Conservation (phyloP, 805 yeast genomes). For the Kazachstania psychrophila region DNA sequence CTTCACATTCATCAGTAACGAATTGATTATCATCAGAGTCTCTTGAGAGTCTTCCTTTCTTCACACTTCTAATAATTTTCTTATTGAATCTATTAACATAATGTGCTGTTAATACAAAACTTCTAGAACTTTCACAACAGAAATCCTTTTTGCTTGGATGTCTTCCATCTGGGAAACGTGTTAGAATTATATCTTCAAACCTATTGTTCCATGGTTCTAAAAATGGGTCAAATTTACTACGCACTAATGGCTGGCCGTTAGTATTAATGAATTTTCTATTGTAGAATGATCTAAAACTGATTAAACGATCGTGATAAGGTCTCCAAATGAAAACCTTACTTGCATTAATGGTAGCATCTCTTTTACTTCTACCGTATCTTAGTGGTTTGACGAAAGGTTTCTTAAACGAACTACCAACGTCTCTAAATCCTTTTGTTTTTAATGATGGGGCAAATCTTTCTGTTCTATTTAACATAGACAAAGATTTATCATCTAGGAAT, state of each 20-base stretch:
- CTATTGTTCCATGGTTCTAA: conserved; percentile 52
- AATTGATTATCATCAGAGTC: too few species aligned
- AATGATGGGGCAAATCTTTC: conserved; percentile 54
- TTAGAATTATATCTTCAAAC: conserved; percentile 37
- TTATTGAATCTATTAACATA: too few species aligned
- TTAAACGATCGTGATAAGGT: conserved; percentile 43
- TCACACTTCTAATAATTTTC: too few species aligned
- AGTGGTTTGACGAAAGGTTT: conserved; percentile 44
- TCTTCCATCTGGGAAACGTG: conserved; percentile 39
- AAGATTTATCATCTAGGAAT: conserved; percentile 45
- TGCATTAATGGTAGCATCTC: conserved; percentile 25
- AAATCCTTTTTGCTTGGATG: conserved; percentile 35
- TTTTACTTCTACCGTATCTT: conserved; percentile 31
- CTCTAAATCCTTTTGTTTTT: conserved; percentile 44
- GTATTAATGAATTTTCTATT: conserved; percentile 45
- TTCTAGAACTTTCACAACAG: conserved; percentile 50
- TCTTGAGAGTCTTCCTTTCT: too few species aligned
- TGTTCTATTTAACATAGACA: conserved; percentile 43
- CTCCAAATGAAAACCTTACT: conserved; percentile 31
- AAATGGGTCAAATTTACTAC: conserved; percentile 55
- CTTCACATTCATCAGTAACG: too few species aligned
- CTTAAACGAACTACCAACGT: conserved; percentile 39
- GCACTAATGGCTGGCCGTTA: conserved; percentile 52
- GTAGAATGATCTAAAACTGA: conserved; percentile 41
- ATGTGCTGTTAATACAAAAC: conserved; percentile 38